Conservation (phyloP, 805 yeast species). For the Nadsonia fulvescens region DNA sequence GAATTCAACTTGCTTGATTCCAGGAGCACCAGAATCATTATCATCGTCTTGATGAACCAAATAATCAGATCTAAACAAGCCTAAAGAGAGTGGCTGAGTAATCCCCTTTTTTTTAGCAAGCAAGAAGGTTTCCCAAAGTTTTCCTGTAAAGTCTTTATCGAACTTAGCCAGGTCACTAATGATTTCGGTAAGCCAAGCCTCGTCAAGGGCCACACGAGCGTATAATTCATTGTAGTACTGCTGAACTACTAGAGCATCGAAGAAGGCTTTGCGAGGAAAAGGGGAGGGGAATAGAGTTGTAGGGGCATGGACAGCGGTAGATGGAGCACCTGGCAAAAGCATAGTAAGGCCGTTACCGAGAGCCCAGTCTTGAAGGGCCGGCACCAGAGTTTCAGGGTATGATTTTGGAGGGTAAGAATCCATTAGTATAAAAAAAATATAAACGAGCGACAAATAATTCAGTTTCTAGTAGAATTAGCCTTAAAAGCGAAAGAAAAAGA, state of each 20-base stretch:
- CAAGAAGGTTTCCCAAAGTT: slow-evolving; percentile 40
- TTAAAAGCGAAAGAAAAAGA: too few relatives aligned
- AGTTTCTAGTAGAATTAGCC: too few relatives aligned
- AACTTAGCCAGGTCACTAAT: slow-evolving; percentile 26
- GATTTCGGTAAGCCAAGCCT: slow-evolving; percentile 43
- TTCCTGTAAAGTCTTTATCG: slow-evolving; percentile 72
- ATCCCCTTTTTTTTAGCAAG: slow-evolving; percentile 28
- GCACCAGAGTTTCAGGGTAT: slow-evolving; percentile 3
- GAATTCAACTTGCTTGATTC: slow-evolving; percentile 92
- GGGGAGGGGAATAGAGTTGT: slow-evolving; percentile 86
- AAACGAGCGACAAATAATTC: too few relatives aligned
- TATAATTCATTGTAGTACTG: slow-evolving; percentile 55
- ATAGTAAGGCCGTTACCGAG: slow-evolving; percentile 67
- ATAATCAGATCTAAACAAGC: slow-evolving; percentile 82
- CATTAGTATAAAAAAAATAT: too few relatives aligned
- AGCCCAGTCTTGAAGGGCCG: slow-evolving; percentile 47
- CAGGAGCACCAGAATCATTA: slow-evolving; percentile 22
- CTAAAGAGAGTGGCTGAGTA: slow-evolving; percentile 43
- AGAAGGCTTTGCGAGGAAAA: slow-evolving; percentile 49
- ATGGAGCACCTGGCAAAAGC: slow-evolving; percentile 44
- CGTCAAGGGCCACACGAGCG: slow-evolving; percentile 39
- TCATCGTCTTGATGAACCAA: slow-evolving; percentile 33
- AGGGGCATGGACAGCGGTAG: slow-evolving; percentile 52
- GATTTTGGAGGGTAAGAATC: too few relatives aligned
- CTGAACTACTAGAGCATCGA: slow-evolving; percentile 50